These are phyloP conservation scores for Cystobasidiaceae sp. DNA, from an alignment of 1,284 basidiomycete species.

Conservation along the genomic window DNA sequence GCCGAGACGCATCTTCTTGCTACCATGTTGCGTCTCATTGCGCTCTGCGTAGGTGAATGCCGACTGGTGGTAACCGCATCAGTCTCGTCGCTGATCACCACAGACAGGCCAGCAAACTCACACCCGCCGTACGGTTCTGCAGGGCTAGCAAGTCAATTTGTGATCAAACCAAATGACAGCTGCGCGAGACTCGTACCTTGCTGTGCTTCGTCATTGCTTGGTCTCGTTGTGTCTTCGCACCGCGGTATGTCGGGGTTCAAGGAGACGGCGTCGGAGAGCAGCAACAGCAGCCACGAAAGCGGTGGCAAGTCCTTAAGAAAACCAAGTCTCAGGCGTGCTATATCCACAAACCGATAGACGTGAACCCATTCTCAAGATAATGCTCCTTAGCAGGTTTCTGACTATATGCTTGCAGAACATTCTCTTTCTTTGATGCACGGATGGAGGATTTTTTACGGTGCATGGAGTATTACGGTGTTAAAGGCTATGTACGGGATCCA, in stretches of 20 bases:
- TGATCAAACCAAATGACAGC: conserved; percentile 56
- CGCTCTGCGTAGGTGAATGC: conserved; percentile 50
- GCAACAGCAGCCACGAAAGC: neutral
- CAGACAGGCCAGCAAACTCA: neutral
- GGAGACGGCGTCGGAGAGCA: neutral
- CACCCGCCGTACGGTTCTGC: conserved; percentile 28
- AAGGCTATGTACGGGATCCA: too few species aligned
- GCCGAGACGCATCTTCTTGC: conserved; percentile 56
- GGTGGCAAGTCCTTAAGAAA: too few species aligned
- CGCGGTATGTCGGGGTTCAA: too few species aligned
- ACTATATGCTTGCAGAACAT: too few species aligned
- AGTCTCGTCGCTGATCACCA: neutral
- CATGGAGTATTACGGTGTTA: too few species aligned
- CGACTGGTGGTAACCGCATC: neutral
- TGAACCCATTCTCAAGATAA: too few species aligned
- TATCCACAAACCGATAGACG: too few species aligned
- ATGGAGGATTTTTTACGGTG: too few species aligned
- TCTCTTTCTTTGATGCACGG: too few species aligned
- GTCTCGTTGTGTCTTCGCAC: too few species aligned
- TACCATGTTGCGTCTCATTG: conserved; percentile 79
- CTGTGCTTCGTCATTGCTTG: conserved; percentile 70
- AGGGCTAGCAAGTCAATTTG: neutral
- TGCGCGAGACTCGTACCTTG: conserved; percentile 76
- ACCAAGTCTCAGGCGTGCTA: too few species aligned
- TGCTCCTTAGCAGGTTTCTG: too few species aligned